Conservation (phyloP, 2,329 filamentous ascomycete genomes). For the Ceratocystis harringtonii region DNA sequence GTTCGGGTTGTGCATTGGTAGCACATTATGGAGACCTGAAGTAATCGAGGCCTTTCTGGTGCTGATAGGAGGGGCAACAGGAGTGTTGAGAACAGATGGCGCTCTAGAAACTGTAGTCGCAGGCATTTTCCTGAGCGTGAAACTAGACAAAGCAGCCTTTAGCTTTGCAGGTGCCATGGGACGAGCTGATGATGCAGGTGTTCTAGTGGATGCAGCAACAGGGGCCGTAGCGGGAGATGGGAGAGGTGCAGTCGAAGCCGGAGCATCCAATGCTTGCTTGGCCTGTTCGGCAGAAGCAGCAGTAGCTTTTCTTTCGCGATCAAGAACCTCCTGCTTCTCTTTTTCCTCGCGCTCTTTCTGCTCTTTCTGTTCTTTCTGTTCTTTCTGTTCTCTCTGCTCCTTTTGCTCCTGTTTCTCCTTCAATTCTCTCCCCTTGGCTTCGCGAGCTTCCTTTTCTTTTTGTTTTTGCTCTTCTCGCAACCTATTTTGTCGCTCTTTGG, state of each 20-base stretch:
- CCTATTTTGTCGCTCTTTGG: conserved; percentile 62
- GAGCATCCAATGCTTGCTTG: not conserved
- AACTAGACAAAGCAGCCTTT: conserved; percentile 24
- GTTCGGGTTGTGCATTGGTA: conserved; percentile 45
- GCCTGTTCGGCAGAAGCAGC: not conserved
- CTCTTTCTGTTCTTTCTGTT: conserved; percentile 29
- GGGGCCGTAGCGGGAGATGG: not conserved
- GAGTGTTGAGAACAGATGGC: conserved; percentile 3
- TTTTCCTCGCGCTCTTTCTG: conserved; percentile 31
- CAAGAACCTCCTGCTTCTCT: conserved; percentile 3
- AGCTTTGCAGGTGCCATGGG: conserved; percentile 7
- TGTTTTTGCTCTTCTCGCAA: conserved; percentile 69
- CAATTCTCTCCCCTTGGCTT: conserved; percentile 54
- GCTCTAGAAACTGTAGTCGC: conserved; percentile 27
- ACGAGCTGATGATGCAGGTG: not conserved
- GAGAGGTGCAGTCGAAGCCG: not conserved
- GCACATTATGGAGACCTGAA: conserved; percentile 29
- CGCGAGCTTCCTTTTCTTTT: conserved; percentile 62
- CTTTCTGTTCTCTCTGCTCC: conserved; percentile 36
- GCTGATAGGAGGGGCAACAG: not conserved
- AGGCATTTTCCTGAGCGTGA: conserved; percentile 27
- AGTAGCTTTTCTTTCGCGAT: not conserved
- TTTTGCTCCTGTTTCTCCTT: conserved; percentile 21
- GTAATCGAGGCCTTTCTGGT: conserved; percentile 4
- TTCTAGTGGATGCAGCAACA: not conserved